phyloP scores from a whole-genome alignment of 305 asterid species.

The Fraxinus dipetala region DNA sequence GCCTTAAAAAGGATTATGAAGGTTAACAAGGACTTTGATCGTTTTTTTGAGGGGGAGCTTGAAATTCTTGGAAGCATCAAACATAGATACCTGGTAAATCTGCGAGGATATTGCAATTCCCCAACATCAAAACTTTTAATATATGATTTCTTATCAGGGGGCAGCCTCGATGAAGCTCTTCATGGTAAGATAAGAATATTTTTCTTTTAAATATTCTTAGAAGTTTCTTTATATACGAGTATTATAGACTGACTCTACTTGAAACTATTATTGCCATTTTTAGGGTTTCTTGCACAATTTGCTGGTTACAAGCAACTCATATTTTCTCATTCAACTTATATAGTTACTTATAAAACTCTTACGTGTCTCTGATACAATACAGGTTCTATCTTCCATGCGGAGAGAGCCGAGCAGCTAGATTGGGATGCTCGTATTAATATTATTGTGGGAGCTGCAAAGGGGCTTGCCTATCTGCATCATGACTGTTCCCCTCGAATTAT shows the following conservation, averaged over 20 bases:
- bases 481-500: conserved; percentile 93
- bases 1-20: conserved; percentile 90
- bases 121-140: conserved; percentile 82
- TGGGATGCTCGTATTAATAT: conserved; percentile 87
- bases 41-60: conserved; percentile 91
- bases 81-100: conserved; percentile 86
- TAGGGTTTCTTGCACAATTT: not conserved
- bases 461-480: conserved; percentile 90
- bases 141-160: conserved; percentile 87
- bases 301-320: not conserved
- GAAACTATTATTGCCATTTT: conserved; percentile 3
- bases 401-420: conserved; percentile 78
- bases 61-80: conserved; percentile 98
- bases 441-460: conserved; percentile 86
- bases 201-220: not conserved
- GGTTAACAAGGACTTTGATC: conserved; percentile 88
- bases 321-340: not conserved
- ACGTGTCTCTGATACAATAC: not conserved
- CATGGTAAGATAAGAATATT: conserved; percentile 58
- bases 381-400: conserved; percentile 35
- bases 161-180: conserved; percentile 95
- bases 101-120: conserved; percentile 97
- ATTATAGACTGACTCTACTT: conserved; percentile 1
- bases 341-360: not conserved
- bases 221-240: not conserved